A percentile compares a stretch with the other conserved stretches of the same genome.
These are phyloP conservation scores for Endotrypanum monterogeii DNA, from an alignment of 208 protist species.

Conservation along the genomic window DNA sequence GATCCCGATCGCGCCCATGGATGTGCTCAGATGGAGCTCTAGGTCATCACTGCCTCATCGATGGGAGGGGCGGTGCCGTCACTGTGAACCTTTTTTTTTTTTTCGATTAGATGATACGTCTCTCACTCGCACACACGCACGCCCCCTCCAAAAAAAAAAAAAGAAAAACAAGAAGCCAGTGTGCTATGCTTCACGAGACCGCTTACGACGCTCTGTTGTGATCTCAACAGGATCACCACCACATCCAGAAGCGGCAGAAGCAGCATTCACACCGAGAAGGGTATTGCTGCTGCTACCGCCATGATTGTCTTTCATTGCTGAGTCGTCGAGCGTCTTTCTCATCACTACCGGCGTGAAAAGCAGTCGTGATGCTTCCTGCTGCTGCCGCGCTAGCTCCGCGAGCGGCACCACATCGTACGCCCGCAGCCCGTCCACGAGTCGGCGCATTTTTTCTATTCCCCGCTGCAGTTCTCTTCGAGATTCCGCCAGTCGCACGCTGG, in stretches of 20 bases:
- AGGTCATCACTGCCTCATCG: too few relatives aligned
- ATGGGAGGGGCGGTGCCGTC: too few relatives aligned
- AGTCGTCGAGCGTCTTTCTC: neutral
- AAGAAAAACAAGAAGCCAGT: neutral
- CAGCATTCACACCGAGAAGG: neutral
- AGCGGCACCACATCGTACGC: conserved; percentile 21
- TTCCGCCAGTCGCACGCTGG: conserved; percentile 2
- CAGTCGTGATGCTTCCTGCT: neutral
- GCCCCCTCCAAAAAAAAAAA: neutral
- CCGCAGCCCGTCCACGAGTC: conserved; percentile 16
- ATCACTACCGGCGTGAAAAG: conserved; percentile 16
- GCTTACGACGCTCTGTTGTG: conserved; percentile 10
- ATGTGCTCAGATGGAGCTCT: neutral
- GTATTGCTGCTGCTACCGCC: neutral
- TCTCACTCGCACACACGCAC: neutral
- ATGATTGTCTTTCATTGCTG: neutral
- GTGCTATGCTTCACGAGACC: conserved; percentile 1
- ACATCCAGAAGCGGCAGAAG: neutral
- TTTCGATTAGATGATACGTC: neutral
- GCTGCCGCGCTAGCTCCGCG: conserved; percentile 13
- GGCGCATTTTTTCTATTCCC: conserved; percentile 26
- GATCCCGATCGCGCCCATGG: neutral
- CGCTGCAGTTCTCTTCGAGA: conserved; percentile 3
- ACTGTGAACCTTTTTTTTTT: too few relatives aligned
- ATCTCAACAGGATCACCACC: neutral